Conservation (phyloP, 805 yeast genomes). For the Saccharomycopsis sp. region DNA sequence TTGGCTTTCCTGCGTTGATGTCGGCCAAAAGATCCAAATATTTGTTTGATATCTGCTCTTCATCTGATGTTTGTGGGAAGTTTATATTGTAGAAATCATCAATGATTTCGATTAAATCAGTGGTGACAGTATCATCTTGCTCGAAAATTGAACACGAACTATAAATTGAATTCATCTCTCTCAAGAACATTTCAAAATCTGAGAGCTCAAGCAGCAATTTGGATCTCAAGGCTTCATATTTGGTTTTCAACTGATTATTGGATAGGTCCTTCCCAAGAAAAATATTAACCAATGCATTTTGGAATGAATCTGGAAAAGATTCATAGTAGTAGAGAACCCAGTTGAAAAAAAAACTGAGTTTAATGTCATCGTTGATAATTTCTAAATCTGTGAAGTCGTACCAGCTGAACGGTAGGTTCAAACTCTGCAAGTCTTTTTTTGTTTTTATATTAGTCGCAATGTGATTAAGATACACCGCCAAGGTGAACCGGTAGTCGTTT, state of each 20-base stretch:
- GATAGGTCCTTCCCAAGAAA: background rate
- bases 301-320: slow-evolving; percentile 2
- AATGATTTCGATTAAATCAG: slow-evolving; percentile 4
- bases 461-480: slow-evolving; percentile 4
- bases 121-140: slow-evolving; percentile 4
- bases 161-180: background rate
- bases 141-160: slow-evolving; percentile 5
- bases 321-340: slow-evolving; percentile 5
- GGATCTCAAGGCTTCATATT: background rate
- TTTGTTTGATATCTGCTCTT: background rate
- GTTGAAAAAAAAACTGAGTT: slow-evolving; percentile 2
- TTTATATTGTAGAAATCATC: slow-evolving; percentile 9
- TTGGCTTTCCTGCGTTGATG: background rate
- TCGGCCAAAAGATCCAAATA: background rate
- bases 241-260: background rate
- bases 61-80: slow-evolving; percentile 8
- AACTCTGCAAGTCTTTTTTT: background rate
- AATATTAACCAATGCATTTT: background rate
- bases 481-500: slow-evolving; percentile 2
- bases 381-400: slow-evolving; percentile 15
- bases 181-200: slow-evolving; percentile 6
- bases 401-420: slow-evolving; percentile 17
- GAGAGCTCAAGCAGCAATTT: background rate
- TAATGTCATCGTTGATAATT: slow-evolving; percentile 12
- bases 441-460: background rate